Conservation (phyloP, 2,329 filamentous ascomycete genomes). For the Dothistroma septosporum region DNA sequence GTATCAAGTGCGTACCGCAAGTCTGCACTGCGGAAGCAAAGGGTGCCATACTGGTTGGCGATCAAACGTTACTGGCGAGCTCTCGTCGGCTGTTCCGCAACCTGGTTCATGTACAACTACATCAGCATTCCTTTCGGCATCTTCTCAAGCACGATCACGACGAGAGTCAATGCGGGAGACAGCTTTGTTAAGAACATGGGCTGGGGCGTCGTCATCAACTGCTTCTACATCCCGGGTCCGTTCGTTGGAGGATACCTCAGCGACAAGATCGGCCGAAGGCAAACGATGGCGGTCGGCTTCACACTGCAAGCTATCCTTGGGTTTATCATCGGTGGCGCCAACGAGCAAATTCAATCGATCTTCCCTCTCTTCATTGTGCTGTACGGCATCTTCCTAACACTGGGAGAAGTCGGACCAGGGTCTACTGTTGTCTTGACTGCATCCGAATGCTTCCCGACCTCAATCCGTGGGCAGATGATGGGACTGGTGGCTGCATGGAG, state of each 20-base stretch:
- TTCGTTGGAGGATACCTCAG: conserved; percentile 70
- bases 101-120: conserved; percentile 77
- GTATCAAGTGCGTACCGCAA: conserved; percentile 72
- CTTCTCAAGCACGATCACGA: conserved; percentile 71
- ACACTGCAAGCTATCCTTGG: conserved; percentile 69
- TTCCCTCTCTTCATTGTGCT: conserved; percentile 61
- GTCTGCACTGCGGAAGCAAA: conserved; percentile 57
- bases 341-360: conserved; percentile 31
- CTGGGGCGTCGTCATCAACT: conserved; percentile 74
- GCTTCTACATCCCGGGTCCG: conserved; percentile 82
- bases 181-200: conserved; percentile 70
- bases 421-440: conserved; percentile 68
- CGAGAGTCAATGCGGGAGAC: conserved; percentile 54
- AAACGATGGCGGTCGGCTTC: conserved; percentile 68
- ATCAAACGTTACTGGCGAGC: conserved; percentile 67
- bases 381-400: conserved; percentile 69
- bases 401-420: conserved; percentile 70
- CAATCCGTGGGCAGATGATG: conserved; percentile 71
- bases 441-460: conserved; percentile 79
- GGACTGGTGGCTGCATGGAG: conserved; percentile 66
- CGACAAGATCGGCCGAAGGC: conserved; percentile 71
- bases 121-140: conserved; percentile 78
- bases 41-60: conserved; percentile 49
- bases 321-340: conserved; percentile 75
- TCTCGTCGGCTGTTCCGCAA: conserved; percentile 62